Conservation (phyloP, 106 monocot species). For the Triglochin maritima region DNA sequence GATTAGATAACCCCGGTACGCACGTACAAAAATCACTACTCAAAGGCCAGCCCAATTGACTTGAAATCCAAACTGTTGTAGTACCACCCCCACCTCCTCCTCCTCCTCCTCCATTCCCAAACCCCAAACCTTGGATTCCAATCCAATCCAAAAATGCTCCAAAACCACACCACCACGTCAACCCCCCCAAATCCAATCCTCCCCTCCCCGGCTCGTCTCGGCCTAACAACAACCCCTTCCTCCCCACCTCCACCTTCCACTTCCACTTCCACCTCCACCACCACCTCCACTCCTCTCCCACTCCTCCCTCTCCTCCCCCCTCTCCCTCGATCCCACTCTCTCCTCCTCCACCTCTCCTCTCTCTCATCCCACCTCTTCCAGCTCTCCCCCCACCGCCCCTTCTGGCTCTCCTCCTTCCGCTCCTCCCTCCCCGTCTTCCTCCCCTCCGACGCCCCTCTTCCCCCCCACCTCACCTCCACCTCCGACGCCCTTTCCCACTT, state of each 20-base stretch:
- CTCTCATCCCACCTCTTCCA: constrained; percentile 78
- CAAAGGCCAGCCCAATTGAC: too few relatives aligned
- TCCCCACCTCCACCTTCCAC: constrained; percentile 24
- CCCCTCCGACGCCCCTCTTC: constrained; percentile 7
- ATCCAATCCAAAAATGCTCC: too few relatives aligned
- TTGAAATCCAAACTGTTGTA: too few relatives aligned
- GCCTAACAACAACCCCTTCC: constrained; percentile 34
- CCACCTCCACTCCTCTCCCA: constrained; percentile 27
- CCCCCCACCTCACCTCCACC: constrained; percentile 27
- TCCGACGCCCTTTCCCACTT: constrained; percentile 62
- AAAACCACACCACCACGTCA: too few relatives aligned
- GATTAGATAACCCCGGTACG: too few relatives aligned
- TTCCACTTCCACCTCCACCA: constrained; percentile 2
- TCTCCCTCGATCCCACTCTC: constrained; percentile 66
- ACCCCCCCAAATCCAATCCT: not conserved
- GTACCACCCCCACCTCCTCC: too few relatives aligned
- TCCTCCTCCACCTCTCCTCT: constrained; percentile 64
- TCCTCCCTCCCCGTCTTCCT: constrained; percentile 47
- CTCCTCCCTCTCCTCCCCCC: constrained; percentile 88
- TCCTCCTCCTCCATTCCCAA: too few relatives aligned
- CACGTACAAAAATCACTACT: too few relatives aligned
- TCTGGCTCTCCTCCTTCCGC: constrained; percentile 61
- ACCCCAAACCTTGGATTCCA: too few relatives aligned
- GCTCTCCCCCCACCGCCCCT: constrained; percentile 51
- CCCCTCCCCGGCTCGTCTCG: constrained; percentile 41